These are phyloP conservation scores for Rhodomyrtus psidioides DNA, from an alignment of 441 rosid species.

Conservation along the genomic window DNA sequence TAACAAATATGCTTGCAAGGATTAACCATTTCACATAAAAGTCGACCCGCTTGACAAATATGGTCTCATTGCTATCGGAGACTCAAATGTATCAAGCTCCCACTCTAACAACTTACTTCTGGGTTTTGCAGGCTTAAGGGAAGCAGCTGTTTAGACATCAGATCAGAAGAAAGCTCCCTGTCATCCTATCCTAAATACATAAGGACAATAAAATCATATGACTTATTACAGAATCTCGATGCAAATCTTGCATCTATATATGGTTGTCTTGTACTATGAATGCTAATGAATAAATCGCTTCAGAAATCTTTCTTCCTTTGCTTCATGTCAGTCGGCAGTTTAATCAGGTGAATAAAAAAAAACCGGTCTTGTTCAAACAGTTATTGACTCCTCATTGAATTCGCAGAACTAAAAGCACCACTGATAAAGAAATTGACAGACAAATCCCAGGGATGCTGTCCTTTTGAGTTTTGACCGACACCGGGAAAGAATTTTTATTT, in stretches of 20 bases:
- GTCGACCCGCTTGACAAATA: background rate
- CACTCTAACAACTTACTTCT: background rate
- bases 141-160: background rate
- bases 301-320: background rate
- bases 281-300: background rate
- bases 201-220: background rate
- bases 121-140: background rate
- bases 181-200: background rate
- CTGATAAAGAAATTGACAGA: background rate
- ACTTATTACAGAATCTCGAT: background rate
- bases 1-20: background rate
- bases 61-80: background rate
- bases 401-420: background rate
- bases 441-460: background rate
- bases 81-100: background rate
- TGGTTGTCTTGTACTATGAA: background rate
- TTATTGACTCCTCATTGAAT: background rate
- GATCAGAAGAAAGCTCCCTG: background rate
- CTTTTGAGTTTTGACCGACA: background rate
- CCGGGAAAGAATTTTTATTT: background rate
- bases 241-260: background rate
- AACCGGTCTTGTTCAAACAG: background rate
- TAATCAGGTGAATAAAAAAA: background rate
- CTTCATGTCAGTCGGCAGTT: background rate
- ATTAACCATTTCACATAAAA: too few relatives aligned